Base-by-base conservation (phyloP, 768 basidiomycete species). In the Basidioascus undulatus region DNA sequence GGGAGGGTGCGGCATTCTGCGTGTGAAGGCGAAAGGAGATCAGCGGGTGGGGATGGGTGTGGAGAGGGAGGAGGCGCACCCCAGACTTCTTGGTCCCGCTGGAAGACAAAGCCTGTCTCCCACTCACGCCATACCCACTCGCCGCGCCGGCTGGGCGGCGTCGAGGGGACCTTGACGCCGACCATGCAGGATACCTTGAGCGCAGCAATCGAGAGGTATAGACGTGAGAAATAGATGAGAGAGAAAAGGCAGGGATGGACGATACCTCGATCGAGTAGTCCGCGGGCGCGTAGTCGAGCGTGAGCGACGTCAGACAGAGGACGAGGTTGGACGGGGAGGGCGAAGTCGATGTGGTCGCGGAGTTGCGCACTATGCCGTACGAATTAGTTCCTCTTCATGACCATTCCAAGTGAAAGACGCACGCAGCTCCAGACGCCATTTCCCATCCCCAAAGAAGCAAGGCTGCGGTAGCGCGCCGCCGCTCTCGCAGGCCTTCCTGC, bases 101-200 rank as follows among this genome's bases (percentile, higher is more conserved):
- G 61, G 58, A 78, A 81, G 1, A 68, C 63, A 68, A 70, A 78
- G 44, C 75, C 72, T 44, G 62, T 66, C 44, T 75, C 69, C 70
- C 74, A 75, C 41, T 59, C 59, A 42, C 76, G 71, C 75, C 76
- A 80, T 20, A 72, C 61, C 74, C 75, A 80, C 32, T 75, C 68
- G 24, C 71, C 69, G 10, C 72, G 64, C 49, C 71, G 66, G 6
- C 75, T 76, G 10, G 59, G 56, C 36, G 67, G 62, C 46, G 71
- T 67, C 42, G 69, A 66, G 47, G 70, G 66, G 35, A 68, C 71
- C 50, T 72, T 76, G 44, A 80, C 72, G 11, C 72, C 76, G 12
- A 70, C 66, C 62, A 78, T 71, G 63, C 79, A 74, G 11, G 74
- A 69, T 5, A 72, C 66, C 10, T 62, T 61, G 40, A 67, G 63